Base-by-base conservation (phyloP, 2,329 filamentous ascomycete species). In the Xylaria sp. region DNA sequence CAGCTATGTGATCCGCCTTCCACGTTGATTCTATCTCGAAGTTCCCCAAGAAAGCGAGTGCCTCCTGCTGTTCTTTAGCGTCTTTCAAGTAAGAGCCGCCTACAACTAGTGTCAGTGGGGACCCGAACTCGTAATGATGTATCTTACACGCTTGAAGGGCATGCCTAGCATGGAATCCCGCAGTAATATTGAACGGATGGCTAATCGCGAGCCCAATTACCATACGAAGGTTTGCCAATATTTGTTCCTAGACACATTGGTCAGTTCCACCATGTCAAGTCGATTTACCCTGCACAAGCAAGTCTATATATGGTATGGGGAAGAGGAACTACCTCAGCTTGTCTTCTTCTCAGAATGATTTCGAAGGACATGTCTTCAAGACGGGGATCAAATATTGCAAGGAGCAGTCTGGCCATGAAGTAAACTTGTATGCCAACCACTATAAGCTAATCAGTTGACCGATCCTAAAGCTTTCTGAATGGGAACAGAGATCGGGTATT, bases 61-160 rank as follows among this genome's bases (percentile, higher is more conserved):
- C 44, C 20, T 48, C 44, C n/a, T 23, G 44, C 44, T 48, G 44
- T 11, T 23, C 44, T 48, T 48, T 48, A 13, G 44, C 9, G 44
- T 48, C 44, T 23, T 48, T 48, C 7, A 48, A 48, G 23, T 48
- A 48, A 23, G 9, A 48, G n/a, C 44, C 44, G 20, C 44, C 44
- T 48, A 3, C 7, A 48, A 23, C 23, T 20, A 48, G 4, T 48
- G 20, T 28, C 23, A 9, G 10, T 23, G 20, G 10, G 20, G 44
- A 48, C 11, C 10, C 9, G 9, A 23, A 48, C 23, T 48, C 10
- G n/a, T 6, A 23, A 10, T 23, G 40, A 11, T 4, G 3, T n/a
- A 51, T 28, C 59, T 61, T 42, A 61, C 59, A 61, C 2, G 59
- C 59, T 61, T 61, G 44, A 31, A 61, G 59, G 17, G 28, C 59